Evolutionary conservation across 2,329 filamentous ascomycete genomes (phyloP).

Genomic region (Botrytis paeoniae): DNA sequence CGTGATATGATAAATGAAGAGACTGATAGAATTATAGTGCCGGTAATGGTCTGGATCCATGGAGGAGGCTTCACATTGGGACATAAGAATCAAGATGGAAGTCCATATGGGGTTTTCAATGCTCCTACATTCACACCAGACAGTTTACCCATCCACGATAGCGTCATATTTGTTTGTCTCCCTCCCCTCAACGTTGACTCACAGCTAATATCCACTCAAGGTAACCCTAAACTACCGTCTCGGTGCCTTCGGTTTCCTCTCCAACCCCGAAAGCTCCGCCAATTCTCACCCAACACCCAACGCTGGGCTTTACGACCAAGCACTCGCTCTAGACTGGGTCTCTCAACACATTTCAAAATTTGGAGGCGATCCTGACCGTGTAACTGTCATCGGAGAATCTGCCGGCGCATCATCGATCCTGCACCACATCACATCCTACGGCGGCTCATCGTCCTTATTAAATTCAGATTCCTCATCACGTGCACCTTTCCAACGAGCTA

Average conservation of each 20-base stretch:
- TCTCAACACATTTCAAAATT: slow-evolving; percentile 50
- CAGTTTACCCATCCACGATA: slow-evolving; percentile 34
- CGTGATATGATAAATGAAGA: slow-evolving; percentile 25
- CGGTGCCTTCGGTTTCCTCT: slow-evolving; percentile 64
- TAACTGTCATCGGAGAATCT: slow-evolving; percentile 44
- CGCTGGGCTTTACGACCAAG: slow-evolving; percentile 60
- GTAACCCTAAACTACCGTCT: slow-evolving; percentile 61
- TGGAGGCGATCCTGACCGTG: slow-evolving; percentile 41
- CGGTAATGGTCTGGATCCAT: slow-evolving; percentile 56
- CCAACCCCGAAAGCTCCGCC: slow-evolving; percentile 51
- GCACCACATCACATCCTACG: slow-evolving; percentile 53
- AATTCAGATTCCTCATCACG: neutral
- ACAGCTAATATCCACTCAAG: neutral
- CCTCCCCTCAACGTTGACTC: neutral
- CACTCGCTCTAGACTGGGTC: slow-evolving; percentile 55
- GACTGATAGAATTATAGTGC: slow-evolving; percentile 37
- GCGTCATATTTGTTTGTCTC: neutral
- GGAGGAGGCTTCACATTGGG: slow-evolving; percentile 53
- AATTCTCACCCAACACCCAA: slow-evolving; percentile 58
- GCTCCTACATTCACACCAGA: slow-evolving; percentile 51
- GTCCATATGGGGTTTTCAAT: slow-evolving; percentile 51
- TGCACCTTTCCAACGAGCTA: neutral
- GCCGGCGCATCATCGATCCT: slow-evolving; percentile 53
- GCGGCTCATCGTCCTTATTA: slow-evolving; percentile 37
- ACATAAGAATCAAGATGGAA: slow-evolving; percentile 62